phyloP scores from a whole-genome alignment of 768 basidiomycete species.

The Tricholoma saponaceum region DNA sequence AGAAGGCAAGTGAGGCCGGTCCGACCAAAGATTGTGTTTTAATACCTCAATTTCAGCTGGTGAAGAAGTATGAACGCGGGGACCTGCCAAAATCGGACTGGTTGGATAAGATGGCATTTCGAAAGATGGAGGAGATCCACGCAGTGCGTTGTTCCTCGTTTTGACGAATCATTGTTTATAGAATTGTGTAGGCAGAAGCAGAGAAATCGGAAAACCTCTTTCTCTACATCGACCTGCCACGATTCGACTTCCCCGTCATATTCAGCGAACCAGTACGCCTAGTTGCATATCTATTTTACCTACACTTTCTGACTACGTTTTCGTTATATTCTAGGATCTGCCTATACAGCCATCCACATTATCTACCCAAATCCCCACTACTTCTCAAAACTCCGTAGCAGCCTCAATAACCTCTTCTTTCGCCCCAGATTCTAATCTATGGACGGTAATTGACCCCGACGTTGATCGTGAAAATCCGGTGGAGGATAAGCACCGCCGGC shows the following conservation, averaged over 20 bases:
- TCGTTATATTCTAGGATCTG: constrained; percentile 30
- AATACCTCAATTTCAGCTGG: constrained; percentile 45
- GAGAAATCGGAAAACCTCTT: constrained; percentile 93
- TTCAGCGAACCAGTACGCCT: constrained; percentile 81
- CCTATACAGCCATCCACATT: constrained; percentile 33
- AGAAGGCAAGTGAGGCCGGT: constrained; percentile 56
- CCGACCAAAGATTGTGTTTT: not conserved
- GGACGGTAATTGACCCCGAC: constrained; percentile 91
- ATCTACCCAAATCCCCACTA: constrained; percentile 35
- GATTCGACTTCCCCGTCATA: constrained; percentile 96
- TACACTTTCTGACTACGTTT: not conserved
- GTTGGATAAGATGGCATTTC: constrained; percentile 90
- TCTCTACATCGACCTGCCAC: constrained; percentile 91
- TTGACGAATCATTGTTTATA: not conserved
- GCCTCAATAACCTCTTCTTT: constrained; percentile 48
- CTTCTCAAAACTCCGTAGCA: constrained; percentile 39
- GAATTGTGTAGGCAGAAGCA: constrained; percentile 65
- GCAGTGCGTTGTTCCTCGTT: constrained; percentile 50
- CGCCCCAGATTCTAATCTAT: constrained; percentile 66
- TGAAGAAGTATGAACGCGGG: constrained; percentile 95
- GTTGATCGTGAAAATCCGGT: constrained; percentile 91
- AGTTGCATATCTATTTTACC: not conserved
- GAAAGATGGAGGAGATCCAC: constrained; percentile 94
- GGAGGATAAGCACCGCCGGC: constrained; percentile 92
- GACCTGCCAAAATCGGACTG: constrained; percentile 94